phyloP scores from a whole-genome alignment of 1,284 basidiomycete species.

The Wallemia mellicola region DNA sequence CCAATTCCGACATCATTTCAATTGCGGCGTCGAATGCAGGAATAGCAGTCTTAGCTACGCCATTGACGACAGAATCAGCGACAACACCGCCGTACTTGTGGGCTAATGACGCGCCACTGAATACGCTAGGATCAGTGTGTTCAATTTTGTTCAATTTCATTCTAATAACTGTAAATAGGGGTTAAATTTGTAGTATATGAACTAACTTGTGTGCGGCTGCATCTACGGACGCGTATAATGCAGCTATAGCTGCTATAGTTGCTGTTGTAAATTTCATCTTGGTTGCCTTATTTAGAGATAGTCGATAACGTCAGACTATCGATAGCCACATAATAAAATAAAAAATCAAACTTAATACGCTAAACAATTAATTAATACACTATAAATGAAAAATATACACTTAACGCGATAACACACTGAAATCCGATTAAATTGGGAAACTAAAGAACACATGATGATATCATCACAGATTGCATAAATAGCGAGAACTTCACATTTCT shows the following conservation, averaged over 20 bases:
- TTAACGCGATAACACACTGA: no score
- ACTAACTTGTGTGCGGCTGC: background rate
- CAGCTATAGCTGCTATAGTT: background rate
- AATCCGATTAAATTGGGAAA: background rate
- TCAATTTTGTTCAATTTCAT: constrained; percentile 62
- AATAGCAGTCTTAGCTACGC: constrained; percentile 29
- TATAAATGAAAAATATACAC: background rate
- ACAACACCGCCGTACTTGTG: constrained; percentile 48
- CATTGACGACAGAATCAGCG: constrained; percentile 39
- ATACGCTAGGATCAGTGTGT: constrained; percentile 18
- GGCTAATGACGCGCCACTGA: constrained; percentile 36
- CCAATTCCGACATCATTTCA: constrained; percentile 17
- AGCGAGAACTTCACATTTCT: no score
- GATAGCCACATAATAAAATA: no score
- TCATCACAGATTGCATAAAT: no score
- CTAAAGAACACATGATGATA: no score
- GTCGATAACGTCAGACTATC: background rate
- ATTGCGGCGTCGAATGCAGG: constrained; percentile 12
- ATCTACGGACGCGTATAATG: background rate
- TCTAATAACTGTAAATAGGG: constrained; percentile 22
- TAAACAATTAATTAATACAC: background rate
- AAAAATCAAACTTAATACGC: no score
- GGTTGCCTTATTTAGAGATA: constrained; percentile 9
- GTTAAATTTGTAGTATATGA: background rate
- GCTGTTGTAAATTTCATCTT: constrained; percentile 2